phyloP scores from a whole-genome alignment of 768 basidiomycete species.

The Tephrocybe sp. region DNA sequence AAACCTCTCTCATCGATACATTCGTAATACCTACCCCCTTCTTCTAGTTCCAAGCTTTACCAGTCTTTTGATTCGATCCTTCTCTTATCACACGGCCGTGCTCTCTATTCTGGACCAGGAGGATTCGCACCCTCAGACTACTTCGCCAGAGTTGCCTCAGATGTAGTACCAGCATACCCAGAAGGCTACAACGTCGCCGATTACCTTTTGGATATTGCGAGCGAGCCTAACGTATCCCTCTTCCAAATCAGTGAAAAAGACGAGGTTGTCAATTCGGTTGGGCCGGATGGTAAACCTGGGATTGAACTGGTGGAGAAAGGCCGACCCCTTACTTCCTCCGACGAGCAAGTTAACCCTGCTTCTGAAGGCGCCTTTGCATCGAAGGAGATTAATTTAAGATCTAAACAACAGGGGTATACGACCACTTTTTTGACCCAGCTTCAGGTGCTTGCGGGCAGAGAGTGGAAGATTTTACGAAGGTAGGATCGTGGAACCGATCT shows the following conservation, averaged over 20 bases:
- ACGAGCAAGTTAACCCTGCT: conserved; percentile 7
- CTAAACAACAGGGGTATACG: conserved; percentile 40
- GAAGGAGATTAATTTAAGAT: conserved; percentile 11
- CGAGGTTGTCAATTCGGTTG: not conserved
- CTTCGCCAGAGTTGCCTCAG: conserved; percentile 48
- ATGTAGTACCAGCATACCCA: conserved; percentile 49
- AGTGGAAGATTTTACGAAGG: conserved; percentile 81
- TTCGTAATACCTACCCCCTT: conserved; percentile 1
- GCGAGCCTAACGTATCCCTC: conserved; percentile 50
- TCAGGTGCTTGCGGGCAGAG: conserved; percentile 75
- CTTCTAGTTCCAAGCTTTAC: conserved; percentile 70
- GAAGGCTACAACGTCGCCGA: conserved; percentile 92
- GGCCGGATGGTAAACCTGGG: not conserved
- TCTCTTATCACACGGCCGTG: conserved; percentile 71
- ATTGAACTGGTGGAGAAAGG: conserved; percentile 6
- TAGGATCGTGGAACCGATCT: conserved; percentile 21
- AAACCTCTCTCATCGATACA: conserved; percentile 13
- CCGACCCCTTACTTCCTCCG: not conserved
- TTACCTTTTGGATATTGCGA: conserved; percentile 86
- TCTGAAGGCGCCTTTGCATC: not conserved
- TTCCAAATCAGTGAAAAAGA: conserved; percentile 31
- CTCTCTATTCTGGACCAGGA: conserved; percentile 79
- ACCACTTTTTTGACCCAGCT: conserved; percentile 89
- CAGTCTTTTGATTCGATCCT: conserved; percentile 82
- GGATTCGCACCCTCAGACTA: conserved; percentile 65